These are phyloP conservation scores for Amylocystis lapponica DNA, from an alignment of 768 basidiomycete species.

Conservation along the genomic window DNA sequence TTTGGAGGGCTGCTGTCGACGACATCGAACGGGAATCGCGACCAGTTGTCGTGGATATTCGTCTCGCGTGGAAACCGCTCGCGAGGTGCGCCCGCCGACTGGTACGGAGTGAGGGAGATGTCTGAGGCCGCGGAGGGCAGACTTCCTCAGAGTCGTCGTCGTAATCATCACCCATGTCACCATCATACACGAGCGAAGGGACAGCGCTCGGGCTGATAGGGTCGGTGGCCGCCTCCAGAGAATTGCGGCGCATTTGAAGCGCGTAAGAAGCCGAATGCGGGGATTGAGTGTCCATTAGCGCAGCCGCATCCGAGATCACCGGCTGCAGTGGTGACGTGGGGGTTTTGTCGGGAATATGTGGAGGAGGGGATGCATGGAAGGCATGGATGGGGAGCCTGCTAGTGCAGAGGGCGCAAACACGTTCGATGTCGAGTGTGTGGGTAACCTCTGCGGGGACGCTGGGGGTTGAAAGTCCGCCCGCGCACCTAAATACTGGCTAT, in stretches of 20 bases:
- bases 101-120: slow-evolving; percentile 17
- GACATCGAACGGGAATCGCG: slow-evolving; percentile 3
- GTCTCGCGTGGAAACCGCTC: slow-evolving; percentile 3
- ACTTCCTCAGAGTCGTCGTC: slow-evolving; percentile 26
- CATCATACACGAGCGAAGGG: slow-evolving; percentile 23
- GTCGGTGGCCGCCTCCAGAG: slow-evolving; percentile 18
- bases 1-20: slow-evolving; percentile 2
- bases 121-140: slow-evolving; percentile 23
- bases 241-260: slow-evolving; percentile 13
- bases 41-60: slow-evolving; percentile 1
- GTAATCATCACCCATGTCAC: slow-evolving; percentile 17
- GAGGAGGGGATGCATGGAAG: background rate
- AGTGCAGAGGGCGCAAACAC: slow-evolving; percentile 2
- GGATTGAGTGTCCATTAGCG: slow-evolving; percentile 13
- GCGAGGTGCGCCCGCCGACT: slow-evolving; percentile 4
- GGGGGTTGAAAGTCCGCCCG: slow-evolving; percentile 3
- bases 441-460: slow-evolving; percentile 1
- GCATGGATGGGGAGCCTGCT: slow-evolving; percentile 1
- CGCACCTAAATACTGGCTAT: slow-evolving; percentile 4
- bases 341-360: background rate
- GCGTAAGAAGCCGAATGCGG: slow-evolving; percentile 12
- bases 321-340: background rate
- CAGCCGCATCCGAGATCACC: slow-evolving; percentile 4
- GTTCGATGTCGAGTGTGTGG: background rate
- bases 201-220: slow-evolving; percentile 24